Conservation (phyloP, 805 yeast genomes). For the Wickerhamomyces strasburgensis region DNA sequence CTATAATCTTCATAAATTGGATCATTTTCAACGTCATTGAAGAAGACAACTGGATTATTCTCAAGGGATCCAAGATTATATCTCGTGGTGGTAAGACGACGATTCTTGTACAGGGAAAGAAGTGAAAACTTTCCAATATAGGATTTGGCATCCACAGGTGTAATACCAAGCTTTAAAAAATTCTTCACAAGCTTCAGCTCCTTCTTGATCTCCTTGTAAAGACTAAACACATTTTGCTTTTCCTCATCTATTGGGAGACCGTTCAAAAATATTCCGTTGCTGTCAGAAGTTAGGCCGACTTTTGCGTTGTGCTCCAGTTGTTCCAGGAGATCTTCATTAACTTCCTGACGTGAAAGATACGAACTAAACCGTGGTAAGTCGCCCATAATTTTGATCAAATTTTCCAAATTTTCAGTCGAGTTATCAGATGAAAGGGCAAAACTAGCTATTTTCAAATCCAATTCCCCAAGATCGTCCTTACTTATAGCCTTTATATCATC, state of each 20-base stretch:
- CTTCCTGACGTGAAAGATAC: conserved; percentile 16
- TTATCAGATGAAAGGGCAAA: conserved; percentile 19
- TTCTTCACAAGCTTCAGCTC: conserved; percentile 29
- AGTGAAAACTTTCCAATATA: conserved; percentile 38
- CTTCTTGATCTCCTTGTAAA: conserved; percentile 34
- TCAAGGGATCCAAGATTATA: conserved; percentile 25
- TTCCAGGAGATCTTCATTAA: conserved; percentile 24
- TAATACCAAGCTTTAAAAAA: conserved; percentile 30
- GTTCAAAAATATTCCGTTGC: conserved; percentile 58
- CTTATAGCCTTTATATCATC: conserved; percentile 29
- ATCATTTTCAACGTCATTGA: conserved; percentile 75
- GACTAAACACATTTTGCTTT: conserved; percentile 38
- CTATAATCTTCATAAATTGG: conserved; percentile 43
- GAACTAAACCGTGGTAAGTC: conserved; percentile 55
- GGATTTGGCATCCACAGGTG: conserved; percentile 29
- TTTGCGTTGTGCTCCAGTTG: conserved; percentile 29
- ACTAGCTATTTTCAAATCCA: conserved; percentile 40
- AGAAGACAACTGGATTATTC: conserved; percentile 46
- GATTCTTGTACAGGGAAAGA: conserved; percentile 17
- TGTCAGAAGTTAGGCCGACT: conserved; percentile 34
- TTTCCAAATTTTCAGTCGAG: conserved; percentile 29
- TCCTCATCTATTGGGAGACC: conserved; percentile 55
- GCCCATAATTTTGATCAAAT: conserved; percentile 35
- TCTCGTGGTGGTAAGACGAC: conserved; percentile 20
- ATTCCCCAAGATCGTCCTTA: conserved; percentile 28